Base-by-base conservation (phyloP, 1,139 yeast genomes). In the Lizanozyma gosingica region DNA sequence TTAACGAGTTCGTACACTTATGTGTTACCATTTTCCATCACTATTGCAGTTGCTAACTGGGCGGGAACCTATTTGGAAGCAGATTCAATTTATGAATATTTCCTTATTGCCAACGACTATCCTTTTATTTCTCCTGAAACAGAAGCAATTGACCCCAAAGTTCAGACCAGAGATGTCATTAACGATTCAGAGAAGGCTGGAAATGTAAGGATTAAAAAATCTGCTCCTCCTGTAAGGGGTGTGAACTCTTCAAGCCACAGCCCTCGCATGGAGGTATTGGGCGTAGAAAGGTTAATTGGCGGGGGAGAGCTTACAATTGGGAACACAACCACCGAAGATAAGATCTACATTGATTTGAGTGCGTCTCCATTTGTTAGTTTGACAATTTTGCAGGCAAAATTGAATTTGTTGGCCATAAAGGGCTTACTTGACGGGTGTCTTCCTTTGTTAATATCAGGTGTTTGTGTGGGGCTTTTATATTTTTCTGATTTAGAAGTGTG, bases 41-140 rank as follows among this genome's bases (percentile, higher is more conserved):
- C 81, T 1, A 75, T 78, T 37, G 69, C 80, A 11, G 76, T 73
- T 14, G 72, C 82, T 2, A 76, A 76, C 50, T 75, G 81, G 80
- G 66, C 74, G 18, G 82, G 81, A 2, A 65, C 70, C 35, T 59
- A 73, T 4, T 57, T 77, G 35, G 82, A 78, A 49, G 75, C 73
- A 17, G 61, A 64, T 44, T 73, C 80, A 4, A 53, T 78, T 8
- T 78, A 78, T 47, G 83, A 76, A 48, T 59, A 71, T 6, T 53
- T 76, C 35, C 64, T 78, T 40, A 60, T 65, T 37, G 63, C 64
- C 41, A 76, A 76, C 51, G 74, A 75, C 45, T 76, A 72, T 49
- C 83, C 83, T 3, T 78, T 75, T 48, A 61, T 78, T 63, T 59
- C 61, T 43, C 63, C 59, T 35, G 73, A 53, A 55, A 65, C 52